Base-by-base conservation (phyloP, 2,329 filamentous ascomycete genomes). In the Hymenoscyphus repandus region DNA sequence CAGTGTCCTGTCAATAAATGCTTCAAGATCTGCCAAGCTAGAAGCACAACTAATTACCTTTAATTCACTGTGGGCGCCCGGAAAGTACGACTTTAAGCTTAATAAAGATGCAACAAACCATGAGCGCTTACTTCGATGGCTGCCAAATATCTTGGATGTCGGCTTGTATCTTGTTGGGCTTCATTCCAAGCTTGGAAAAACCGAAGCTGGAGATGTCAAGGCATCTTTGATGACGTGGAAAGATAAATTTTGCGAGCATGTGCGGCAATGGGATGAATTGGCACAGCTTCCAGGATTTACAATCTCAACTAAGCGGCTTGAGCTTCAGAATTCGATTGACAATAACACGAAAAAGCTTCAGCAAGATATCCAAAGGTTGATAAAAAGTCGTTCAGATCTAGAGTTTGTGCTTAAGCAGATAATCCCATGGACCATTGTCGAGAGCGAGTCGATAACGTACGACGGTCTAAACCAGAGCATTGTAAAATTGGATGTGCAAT, bases 381-480 rank as follows among this genome's bases (percentile, higher is more conserved):
- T 67, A n/a, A 57, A 68, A 55, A 61, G 71, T 17, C 73, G 79
- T 22, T 80, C 83, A 6, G 77, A 82, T 42, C 67, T 90, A 9
- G 72, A 72, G 0, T 90, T 88, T 62, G 68, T 86, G 30, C 68
- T 91, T 9, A 69, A 75, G 37, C 85, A 92, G 54, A 74, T 93
- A 27, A 65, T 74, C 18, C 75, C 77, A 1, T 95, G 88, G 86
- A 74, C 81, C 4, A 53, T 68, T 27, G 64, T 70, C 20, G 42
- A 59, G 2, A 53, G 55, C 32, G 47, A 52, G 7, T 40, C 50
- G 5, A 38, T 39, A 11, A 43, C 49, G 9, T 40, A 60, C 47
- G 45, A 54, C 6, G 27, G 30, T 7, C 13, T 45, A 2, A 17
- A 47, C 18, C 39, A 45, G 2, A 51, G 36, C 43, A 60, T 59